phyloP scores from a whole-genome alignment of 164 flowering plant genomes.

The Chloranthus sessilifolius region DNA sequence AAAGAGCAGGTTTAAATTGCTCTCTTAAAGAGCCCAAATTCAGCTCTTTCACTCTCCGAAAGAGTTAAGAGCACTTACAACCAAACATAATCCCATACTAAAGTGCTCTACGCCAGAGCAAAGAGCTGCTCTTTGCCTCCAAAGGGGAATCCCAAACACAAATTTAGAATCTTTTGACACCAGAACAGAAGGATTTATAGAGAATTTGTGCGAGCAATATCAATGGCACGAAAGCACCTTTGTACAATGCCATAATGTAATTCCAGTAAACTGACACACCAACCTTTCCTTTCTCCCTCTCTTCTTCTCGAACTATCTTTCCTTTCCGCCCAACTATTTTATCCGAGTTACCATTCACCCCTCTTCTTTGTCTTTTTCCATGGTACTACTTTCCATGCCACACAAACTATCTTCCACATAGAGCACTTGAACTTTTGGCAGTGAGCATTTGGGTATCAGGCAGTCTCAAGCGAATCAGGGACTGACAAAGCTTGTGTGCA shows the following conservation, averaged over 20 bases:
- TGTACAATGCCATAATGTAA: neutral
- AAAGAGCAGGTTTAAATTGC: too few relatives aligned
- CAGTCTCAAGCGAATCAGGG: conserved; percentile 29
- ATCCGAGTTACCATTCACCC: neutral
- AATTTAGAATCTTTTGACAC: conserved; percentile 38
- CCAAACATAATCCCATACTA: too few relatives aligned
- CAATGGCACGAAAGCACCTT: conserved; percentile 4
- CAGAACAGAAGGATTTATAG: conserved; percentile 1
- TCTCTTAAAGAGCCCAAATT: too few relatives aligned
- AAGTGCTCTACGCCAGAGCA: too few relatives aligned
- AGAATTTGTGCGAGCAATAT: neutral
- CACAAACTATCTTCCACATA: conserved; percentile 14
- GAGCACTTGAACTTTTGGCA: neutral
- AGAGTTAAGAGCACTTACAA: too few relatives aligned
- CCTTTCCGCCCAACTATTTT: conserved; percentile 1
- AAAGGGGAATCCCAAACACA: too few relatives aligned
- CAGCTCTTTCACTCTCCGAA: too few relatives aligned
- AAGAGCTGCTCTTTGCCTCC: too few relatives aligned
- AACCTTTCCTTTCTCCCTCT: conserved; percentile 4
- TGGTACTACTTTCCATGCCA: neutral
- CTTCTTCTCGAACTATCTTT: conserved; percentile 4
- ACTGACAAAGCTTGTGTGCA: conserved; percentile 63
- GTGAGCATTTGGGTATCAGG: conserved; percentile 2
- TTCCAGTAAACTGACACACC: conserved; percentile 8
- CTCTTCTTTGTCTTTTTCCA: conserved; percentile 11